Evolutionary conservation across 352 stramenopile species (phyloP), one percentile per base, ranked within the genome.

Genomic region (Globisporangium irregulare): DNA sequence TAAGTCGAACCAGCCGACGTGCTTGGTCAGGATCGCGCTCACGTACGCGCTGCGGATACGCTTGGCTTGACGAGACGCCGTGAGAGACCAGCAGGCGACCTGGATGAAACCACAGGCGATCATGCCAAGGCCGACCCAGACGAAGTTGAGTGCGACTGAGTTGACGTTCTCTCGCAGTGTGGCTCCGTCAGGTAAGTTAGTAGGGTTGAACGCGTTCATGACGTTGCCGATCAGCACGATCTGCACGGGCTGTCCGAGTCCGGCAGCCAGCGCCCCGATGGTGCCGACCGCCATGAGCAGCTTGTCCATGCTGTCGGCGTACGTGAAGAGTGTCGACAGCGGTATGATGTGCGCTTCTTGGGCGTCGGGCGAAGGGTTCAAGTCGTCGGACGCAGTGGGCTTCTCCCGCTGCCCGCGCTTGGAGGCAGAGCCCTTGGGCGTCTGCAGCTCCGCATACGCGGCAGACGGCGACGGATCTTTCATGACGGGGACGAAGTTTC

Each of bases 141-240:
- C 64, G 34, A 86, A 75, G 54, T 77, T 68, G n/a, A 78, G 64
- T 1, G 74, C 67, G 22, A 76, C 73, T 14, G 15, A 29, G 73
- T 83, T 76, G 59, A 88, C 72, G 29, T 67, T 59, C 9, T 38
- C n/a, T 1, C 15, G 27, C n/a, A 74, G 60, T 9, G 54, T 50
- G 14, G 36, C 55, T 24, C 36, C 58, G 22, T 63, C 58, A 12
- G 58, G 58, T 5, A 63, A 79, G 34, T 76, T 56, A 0, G 64
- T 36, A 20, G 85, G 81, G 57, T 90, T 90, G 58, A 93, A 90
- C 12, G 81, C 76, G 72, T 93, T 89, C 60, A 91, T 73, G 43
- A 89, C 74, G 63, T 91, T 81, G 10, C 85, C 85, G 64, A 93
- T 81, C 53, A 93, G 75, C 29, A 92, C 68, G 56, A 91, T 87